Base-by-base conservation (phyloP, 2,329 filamentous ascomycete genomes). In the Chaetothyriales sp. region DNA sequence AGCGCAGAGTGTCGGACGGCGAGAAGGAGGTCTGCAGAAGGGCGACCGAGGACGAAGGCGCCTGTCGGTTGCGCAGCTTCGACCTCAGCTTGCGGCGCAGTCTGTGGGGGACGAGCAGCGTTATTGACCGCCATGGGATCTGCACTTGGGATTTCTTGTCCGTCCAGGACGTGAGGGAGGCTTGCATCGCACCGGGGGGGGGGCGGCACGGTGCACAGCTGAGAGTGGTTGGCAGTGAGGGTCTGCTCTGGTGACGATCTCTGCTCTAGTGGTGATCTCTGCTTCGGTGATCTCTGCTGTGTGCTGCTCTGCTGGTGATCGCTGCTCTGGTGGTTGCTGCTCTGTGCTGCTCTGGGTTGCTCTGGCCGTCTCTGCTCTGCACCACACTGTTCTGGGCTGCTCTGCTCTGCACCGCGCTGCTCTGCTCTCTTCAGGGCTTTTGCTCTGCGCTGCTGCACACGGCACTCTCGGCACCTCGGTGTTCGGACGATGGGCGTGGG, bases 11-110 rank as follows among this genome's bases (percentile, higher is more conserved):
- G 64, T 94, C 84, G 62, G 78, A 74, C 4, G 87, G 83, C 59
- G 85, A 89, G 68, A 89, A 86, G 1, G 89, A 95, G 15, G 82
- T 89, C 68, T 94, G 79, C 51, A 95, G 74, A 28, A 76, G 77
- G 48, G 87, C 79, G 63, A 95, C 80, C 57, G 83, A 84, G 48
- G 86, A 83, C 19, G 82, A 77, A 46, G 82, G 81, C 43, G 81
- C 80, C 61, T 81, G 71, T 59, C 81, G 72, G 63, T 80, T 81
- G 59, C 81, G 80, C 62, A 86, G 74, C 64, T 82, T 83, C 53
- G 82, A 85, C 56, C 83, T 75, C 66, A 85, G 73, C 68, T 78
- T 81, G 62, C 83, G 73, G 60, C 82, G 80, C 64, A 84, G 73
- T 58, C 81, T 75, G 67, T 83, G 80, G 47, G 82, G 81, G 47